Evolutionary conservation across 306 rosid species (phyloP), one percentile per base, ranked within the genome.

Genomic region (Begonia loranthoides): DNA sequence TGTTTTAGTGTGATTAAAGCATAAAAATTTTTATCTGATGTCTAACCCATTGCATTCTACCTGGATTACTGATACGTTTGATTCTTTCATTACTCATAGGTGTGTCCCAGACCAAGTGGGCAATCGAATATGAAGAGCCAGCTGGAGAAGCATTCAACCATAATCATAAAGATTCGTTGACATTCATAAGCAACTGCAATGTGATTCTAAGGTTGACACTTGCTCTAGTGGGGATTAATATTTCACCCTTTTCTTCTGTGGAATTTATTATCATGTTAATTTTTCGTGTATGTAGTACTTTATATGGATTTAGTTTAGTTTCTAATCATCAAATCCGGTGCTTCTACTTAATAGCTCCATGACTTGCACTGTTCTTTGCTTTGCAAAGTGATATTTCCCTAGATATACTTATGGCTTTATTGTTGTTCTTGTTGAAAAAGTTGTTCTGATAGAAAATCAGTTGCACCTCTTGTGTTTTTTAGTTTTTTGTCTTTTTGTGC

Each of bases 41-140:
- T 28, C 5, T 28, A 8, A 3, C 36, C 36, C 36, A 0, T 7
- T 28, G 36, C 8, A 15, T n/a, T 43, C 44, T 21, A 22, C 14
- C 50, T 11, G 28, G 40, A 47, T 40, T 11, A 9, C 24, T 59
- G 49, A 52, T 6, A 17, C 38, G 50, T 15, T 50, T 63, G 63
- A 56, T 64, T 55, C 36, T 49, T 45, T 64, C 59, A 56, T 57
- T 74, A 48, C 17, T 8, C 9, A 62, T 75, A 83, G 96, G 99
- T 36, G 70, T 66, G 61, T 60, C 94, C 50, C 49, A 50, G 36
- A 86, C 99, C 44, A 90, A 86, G 77, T 90, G 99, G 99, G 99
- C 99, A 40, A 86, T 90, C 17, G 96, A 90, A 72, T 90, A 90
- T 45, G 99, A 90, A 83, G 94, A 83, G 59, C 93, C 94, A 10